Conservation (phyloP, 768 basidiomycete genomes). For the Lyophyllum decastes region DNA sequence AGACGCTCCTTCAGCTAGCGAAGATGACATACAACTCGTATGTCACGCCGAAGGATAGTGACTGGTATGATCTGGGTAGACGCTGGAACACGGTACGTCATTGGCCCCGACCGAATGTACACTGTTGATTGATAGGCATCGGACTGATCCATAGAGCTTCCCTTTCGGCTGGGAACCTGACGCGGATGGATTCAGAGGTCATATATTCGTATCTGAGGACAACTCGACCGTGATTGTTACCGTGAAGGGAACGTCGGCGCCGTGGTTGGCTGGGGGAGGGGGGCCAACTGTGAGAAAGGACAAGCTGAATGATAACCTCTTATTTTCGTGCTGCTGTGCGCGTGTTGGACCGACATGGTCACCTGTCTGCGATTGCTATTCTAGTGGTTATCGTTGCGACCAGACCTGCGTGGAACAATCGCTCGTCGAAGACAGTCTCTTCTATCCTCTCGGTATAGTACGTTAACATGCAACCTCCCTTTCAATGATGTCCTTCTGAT, state of each 20-base stretch:
- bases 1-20: slow-evolving; percentile 74
- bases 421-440: slow-evolving; percentile 79
- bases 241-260: slow-evolving; percentile 91
- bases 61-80: slow-evolving; percentile 72
- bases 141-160: slow-evolving; percentile 40
- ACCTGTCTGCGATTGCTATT: slow-evolving; percentile 87
- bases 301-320: slow-evolving; percentile 92
- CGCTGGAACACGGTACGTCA: slow-evolving; percentile 61
- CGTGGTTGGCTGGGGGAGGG: slow-evolving; percentile 64
- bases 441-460: slow-evolving; percentile 86
- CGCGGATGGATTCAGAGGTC: slow-evolving; percentile 90
- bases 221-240: slow-evolving; percentile 87
- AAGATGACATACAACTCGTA: slow-evolving; percentile 94
- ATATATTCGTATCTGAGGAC: slow-evolving; percentile 82
- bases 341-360: slow-evolving; percentile 94
- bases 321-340: slow-evolving; percentile 97
- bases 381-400: slow-evolving; percentile 75
- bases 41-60: slow-evolving; percentile 42
- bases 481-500: not conserved
- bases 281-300: slow-evolving; percentile 88
- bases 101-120: not conserved
- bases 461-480: slow-evolving; percentile 24
- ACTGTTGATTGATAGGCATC: not conserved
- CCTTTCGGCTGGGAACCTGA: slow-evolving; percentile 92
- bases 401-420: slow-evolving; percentile 79